Evolutionary conservation across 805 yeast genomes (phyloP).

Genomic region (Ogataea paraovalis): DNA sequence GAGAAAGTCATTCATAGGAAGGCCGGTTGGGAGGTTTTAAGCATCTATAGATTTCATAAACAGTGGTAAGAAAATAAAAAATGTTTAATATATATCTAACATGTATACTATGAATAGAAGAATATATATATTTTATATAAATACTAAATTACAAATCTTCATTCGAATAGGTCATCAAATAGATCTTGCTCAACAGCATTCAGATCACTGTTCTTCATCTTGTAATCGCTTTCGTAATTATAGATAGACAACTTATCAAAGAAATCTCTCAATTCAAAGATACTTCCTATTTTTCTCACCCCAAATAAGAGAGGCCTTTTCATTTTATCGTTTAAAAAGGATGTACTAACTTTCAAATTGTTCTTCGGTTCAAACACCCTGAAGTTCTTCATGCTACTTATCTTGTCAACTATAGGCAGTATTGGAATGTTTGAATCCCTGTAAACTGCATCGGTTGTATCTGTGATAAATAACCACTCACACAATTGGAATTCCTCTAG

Average conservation of each 20-base stretch:
- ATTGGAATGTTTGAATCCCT: constrained; percentile 28
- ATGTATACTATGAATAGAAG: background rate
- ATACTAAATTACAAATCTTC: background rate
- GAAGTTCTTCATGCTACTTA: constrained; percentile 27
- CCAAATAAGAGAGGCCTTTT: constrained; percentile 46
- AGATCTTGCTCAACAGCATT: constrained; percentile 53
- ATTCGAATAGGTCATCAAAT: constrained; percentile 48
- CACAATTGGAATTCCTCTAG: constrained; percentile 71
- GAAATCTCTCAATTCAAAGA: constrained; percentile 54
- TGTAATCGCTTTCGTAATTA: constrained; percentile 63
- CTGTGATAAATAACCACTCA: constrained; percentile 85
- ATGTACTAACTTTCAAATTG: constrained; percentile 18
- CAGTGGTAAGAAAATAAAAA: too few relatives aligned
- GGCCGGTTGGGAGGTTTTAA: constrained; percentile 94
- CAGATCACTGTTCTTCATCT: constrained; percentile 40
- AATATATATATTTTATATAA: background rate
- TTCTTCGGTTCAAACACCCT: constrained; percentile 8
- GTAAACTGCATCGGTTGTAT: constrained; percentile 37
- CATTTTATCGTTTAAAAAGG: constrained; percentile 3
- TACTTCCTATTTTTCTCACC: constrained; percentile 33
- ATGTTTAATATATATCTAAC: too few relatives aligned
- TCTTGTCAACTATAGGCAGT: constrained; percentile 34
- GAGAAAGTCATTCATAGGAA: constrained; percentile 58
- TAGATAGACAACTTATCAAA: constrained; percentile 62
- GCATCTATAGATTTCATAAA: constrained; percentile 61